A percentile compares a stretch with the other conserved stretches of the same genome.
Evolutionary conservation across 2,329 filamentous ascomycete species (phyloP).

Genomic region (Pseudogymnoascus sp.): DNA sequence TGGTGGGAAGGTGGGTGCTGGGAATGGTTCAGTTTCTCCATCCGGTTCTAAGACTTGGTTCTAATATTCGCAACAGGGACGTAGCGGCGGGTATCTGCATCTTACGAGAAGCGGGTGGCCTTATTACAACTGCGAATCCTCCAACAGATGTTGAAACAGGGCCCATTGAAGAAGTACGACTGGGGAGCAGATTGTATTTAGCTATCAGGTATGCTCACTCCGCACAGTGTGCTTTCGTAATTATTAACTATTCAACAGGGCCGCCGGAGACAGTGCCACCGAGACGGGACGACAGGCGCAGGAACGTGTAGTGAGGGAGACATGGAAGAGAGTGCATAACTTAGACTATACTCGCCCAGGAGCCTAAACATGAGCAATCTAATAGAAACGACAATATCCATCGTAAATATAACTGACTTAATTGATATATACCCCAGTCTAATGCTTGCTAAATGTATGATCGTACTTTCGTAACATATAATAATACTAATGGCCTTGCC

Average conservation of each 20-base stretch:
- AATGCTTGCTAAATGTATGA: not conserved
- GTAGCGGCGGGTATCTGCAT: slow-evolving; percentile 70
- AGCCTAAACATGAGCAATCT: slow-evolving; percentile 28
- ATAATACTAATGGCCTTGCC: slow-evolving; percentile 4
- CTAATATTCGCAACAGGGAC: slow-evolving; percentile 43
- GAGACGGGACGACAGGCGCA: slow-evolving; percentile 61
- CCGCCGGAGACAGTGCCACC: slow-evolving; percentile 51
- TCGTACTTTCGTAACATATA: not conserved
- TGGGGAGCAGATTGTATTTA: slow-evolving; percentile 64
- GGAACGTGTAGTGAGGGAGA: slow-evolving; percentile 61
- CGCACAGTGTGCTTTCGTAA: not conserved
- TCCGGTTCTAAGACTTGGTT: not conserved
- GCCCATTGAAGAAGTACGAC: slow-evolving; percentile 48
- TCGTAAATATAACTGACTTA: not conserved
- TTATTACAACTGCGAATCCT: slow-evolving; percentile 67
- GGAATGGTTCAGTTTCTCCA: slow-evolving; percentile 53
- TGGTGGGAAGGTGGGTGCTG: slow-evolving; percentile 80
- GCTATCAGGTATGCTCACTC: slow-evolving; percentile 48
- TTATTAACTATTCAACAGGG: slow-evolving; percentile 34
- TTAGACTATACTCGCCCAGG: slow-evolving; percentile 62
- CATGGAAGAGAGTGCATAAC: slow-evolving; percentile 60
- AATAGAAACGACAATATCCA: not conserved
- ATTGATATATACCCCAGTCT: not conserved
- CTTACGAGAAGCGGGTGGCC: slow-evolving; percentile 62
- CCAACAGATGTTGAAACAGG: slow-evolving; percentile 49